Base-by-base conservation (phyloP, 2,329 filamentous ascomycete species). In the Elsinoe arachidis region DNA sequence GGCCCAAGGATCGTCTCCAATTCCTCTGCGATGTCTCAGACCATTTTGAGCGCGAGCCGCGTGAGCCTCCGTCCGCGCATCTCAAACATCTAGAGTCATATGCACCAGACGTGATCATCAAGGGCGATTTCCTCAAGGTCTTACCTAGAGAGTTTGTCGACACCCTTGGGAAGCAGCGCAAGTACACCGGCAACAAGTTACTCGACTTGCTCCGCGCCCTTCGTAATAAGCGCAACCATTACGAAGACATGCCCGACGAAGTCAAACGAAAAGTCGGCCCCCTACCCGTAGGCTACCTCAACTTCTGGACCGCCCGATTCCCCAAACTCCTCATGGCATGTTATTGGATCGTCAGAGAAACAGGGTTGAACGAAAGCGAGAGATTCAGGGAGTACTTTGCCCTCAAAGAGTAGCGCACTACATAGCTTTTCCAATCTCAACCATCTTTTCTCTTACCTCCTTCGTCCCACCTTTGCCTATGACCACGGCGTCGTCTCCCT, bases 1-100 rank as follows among this genome's bases (percentile, higher is more conserved):
- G 86, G 0, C 74, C 89, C 0, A 92, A 95, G 69, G 93, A 95
- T 69, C 85, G 91, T 7, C 82, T 99, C 5, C 83, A 83, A 9
- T 99, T 99, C 72, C 78, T 99, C n/a, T 96, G 91, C 67, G 91
- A 96, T 62, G 90, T 95, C 7, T 96, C 90, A 0, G 93, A 99
- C 69, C 89, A 95, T 68, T 97, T 96, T 67, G 93, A 99, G 70
- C 89, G 93, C 63, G 92, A 97, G 69, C 83, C 85, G 0, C 84
- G 90, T 26, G 90, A 95, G 17, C 89, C 90, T 0, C 88, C 88
- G 0, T 91, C 88, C 0, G 68, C 74, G 0, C 79, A 85, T 0
- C 78, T 97, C 0, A 66, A 74, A 5, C 78, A 81, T 30, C 73
- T 85, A 14, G 81, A 85, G 66, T 55, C 44, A 26, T 61, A 56